These are phyloP conservation scores for Pseudogymnoascus sp. DNA, from an alignment of 2,329 filamentous ascomycete genomes.

Conservation along the genomic window DNA sequence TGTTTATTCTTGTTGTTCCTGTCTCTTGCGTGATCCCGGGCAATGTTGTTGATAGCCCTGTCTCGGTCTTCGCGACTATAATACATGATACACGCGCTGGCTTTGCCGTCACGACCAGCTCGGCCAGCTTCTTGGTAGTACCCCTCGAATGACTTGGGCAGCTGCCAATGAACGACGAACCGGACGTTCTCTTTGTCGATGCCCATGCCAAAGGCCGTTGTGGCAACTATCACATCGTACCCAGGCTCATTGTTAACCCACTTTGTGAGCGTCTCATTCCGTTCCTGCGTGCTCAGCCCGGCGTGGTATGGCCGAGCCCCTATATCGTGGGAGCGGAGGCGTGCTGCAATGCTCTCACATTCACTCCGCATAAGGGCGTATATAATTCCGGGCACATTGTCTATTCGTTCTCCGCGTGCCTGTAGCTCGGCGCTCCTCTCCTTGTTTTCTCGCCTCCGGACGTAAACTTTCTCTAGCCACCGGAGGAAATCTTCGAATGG, in stretches of 20 bases:
- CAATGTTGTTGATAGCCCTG: conserved; percentile 48
- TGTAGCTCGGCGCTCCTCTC: conserved; percentile 51
- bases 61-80: conserved; percentile 85
- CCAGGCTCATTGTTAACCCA: conserved; percentile 68
- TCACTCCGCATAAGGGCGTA: conserved; percentile 70
- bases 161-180: conserved; percentile 90
- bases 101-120: conserved; percentile 82
- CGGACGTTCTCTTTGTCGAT: conserved; percentile 94
- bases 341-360: conserved; percentile 61
- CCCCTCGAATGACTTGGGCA: conserved; percentile 89
- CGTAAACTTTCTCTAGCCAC: conserved; percentile 70
- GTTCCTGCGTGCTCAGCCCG: conserved; percentile 57
- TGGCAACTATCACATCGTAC: conserved; percentile 90
- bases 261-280: conserved; percentile 60
- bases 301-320: conserved; percentile 68
- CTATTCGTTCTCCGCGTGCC: conserved; percentile 44
- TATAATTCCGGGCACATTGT: conserved; percentile 68
- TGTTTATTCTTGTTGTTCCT: conserved; percentile 33
- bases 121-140: conserved; percentile 95
- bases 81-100: conserved; percentile 79
- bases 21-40: conserved; percentile 31
- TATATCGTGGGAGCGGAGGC: conserved; percentile 59
- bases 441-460: conserved; percentile 53
- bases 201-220: conserved; percentile 95
- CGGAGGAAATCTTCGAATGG: conserved; percentile 63